These are phyloP conservation scores for Lodderomyces beijingensis DNA, from an alignment of 1,139 yeast genomes.

Conservation along the genomic window DNA sequence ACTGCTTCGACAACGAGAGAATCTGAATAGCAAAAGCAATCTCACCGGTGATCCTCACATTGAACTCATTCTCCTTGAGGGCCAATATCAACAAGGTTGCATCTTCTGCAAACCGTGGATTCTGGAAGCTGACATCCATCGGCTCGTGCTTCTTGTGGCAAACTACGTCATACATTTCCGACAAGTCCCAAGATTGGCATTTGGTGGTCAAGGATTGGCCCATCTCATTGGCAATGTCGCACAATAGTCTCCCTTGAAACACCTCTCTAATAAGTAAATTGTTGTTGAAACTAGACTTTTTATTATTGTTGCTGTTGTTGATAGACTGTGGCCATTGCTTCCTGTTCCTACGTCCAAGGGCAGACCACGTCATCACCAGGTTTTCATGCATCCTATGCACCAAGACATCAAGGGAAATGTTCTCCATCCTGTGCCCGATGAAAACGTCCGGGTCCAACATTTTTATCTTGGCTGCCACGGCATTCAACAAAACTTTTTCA, in stretches of 20 bases:
- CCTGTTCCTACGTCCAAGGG: constrained; percentile 78
- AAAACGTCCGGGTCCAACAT: constrained; percentile 84
- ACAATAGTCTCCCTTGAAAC: constrained; percentile 79
- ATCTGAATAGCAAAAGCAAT: constrained; percentile 82
- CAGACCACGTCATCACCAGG: constrained; percentile 71
- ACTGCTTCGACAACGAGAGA: constrained; percentile 81
- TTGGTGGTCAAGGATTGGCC: constrained; percentile 89
- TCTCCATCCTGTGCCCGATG: constrained; percentile 83
- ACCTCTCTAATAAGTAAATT: constrained; percentile 60
- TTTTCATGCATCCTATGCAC: constrained; percentile 78
- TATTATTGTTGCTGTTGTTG: constrained; percentile 21
- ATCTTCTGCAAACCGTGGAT: constrained; percentile 63
- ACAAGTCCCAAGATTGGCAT: constrained; percentile 94
- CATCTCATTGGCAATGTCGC: constrained; percentile 93
- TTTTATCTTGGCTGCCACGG: constrained; percentile 69
- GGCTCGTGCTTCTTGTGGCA: constrained; percentile 59
- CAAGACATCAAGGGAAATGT: constrained; percentile 71
- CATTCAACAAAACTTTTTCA: constrained; percentile 70
- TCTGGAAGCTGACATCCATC: constrained; percentile 69
- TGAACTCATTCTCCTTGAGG: constrained; percentile 61
- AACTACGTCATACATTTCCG: constrained; percentile 83
- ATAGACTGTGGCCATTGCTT: constrained; percentile 73
- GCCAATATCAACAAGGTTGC: constrained; percentile 66
- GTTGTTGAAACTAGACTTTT: constrained; percentile 36
- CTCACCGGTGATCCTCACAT: constrained; percentile 70